Base-by-base conservation (phyloP, 305 asterid genomes). In the Solanum chacoense region DNA sequence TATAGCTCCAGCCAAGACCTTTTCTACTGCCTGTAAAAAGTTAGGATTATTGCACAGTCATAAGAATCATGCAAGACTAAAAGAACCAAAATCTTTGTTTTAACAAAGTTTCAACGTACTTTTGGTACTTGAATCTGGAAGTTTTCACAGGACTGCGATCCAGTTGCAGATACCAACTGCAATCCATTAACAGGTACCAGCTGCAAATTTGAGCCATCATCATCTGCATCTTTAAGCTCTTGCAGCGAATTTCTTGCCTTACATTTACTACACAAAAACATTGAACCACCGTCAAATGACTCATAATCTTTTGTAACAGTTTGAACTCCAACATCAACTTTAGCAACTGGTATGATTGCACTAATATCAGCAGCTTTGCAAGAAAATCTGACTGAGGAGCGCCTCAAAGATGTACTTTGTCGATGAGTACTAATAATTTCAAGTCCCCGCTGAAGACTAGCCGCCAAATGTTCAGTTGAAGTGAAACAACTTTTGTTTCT, bases 1-100 rank as follows among this genome's bases (percentile, higher is more conserved):
- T 91, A 98, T 96, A 74, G 99, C 98, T 88, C 99, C 99, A 65
- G 99, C 97, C 94, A 98, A 92, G 85, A 98, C 99, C 94, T 93
- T 98, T 92, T 98, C 98, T 38, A 98, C 99, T 81, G 98, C 99
- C 99, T 98, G 95, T 90, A 90, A 88, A 42, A 87, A 84, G 87
- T 87, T 84, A 31, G 80, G 92, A 84, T 29, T 72, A 76, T 80
- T 75, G 59, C 29, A 88, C 76, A 88, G 77, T 74, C 31, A 93
- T 89, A 87, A 94, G 92, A 84, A 84, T 55, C 45, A 84, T 32
- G 50, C 32, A 55, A 84, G 75, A 84, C 12, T 32, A 32, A 84
- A 7, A 84, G 31, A 84, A 55, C 50, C 45, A 84, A 84, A 84
- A 84, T 31, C 7, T 31, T 28, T 5, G 10, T 63, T 12, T 34